Evolutionary conservation across 768 basidiomycete species (phyloP).

Genomic region (Coprinopsis strossmayeri): DNA sequence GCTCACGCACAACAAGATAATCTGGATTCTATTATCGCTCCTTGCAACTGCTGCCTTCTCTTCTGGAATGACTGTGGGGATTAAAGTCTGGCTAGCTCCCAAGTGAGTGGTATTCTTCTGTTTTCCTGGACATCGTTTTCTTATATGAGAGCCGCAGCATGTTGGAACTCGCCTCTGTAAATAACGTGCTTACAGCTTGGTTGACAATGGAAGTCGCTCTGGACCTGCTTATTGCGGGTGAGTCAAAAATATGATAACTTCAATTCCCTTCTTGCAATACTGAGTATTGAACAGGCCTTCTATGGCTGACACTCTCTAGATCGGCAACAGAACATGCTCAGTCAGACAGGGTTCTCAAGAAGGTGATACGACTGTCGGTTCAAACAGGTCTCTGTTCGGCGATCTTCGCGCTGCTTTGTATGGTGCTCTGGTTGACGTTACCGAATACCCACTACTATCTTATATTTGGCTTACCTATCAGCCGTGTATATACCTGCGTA

Average conservation of each 20-base stretch:
- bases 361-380: background rate
- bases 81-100: constrained; percentile 6
- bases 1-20: background rate
- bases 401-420: constrained; percentile 4
- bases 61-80: constrained; percentile 1
- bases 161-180: background rate
- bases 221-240: constrained; percentile 5
- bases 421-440: constrained; percentile 1
- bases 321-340: background rate
- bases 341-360: constrained; percentile 1
- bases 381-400: constrained; percentile 6
- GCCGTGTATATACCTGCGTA: constrained; percentile 6
- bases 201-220: constrained; percentile 1
- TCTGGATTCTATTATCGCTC: background rate
- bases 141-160: background rate
- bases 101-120: background rate
- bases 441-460: constrained; percentile 6
- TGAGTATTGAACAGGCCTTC: background rate
- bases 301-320: background rate
- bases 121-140: background rate
- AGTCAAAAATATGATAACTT: too few relatives aligned
- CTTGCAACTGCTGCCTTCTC: background rate
- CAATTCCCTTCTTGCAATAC: too few relatives aligned
- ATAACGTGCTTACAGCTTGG: constrained; percentile 5
- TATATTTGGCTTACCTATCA: constrained; percentile 6